phyloP scores from a whole-genome alignment of 148 eudicot species.

The Vaccinium myrtillus region DNA sequence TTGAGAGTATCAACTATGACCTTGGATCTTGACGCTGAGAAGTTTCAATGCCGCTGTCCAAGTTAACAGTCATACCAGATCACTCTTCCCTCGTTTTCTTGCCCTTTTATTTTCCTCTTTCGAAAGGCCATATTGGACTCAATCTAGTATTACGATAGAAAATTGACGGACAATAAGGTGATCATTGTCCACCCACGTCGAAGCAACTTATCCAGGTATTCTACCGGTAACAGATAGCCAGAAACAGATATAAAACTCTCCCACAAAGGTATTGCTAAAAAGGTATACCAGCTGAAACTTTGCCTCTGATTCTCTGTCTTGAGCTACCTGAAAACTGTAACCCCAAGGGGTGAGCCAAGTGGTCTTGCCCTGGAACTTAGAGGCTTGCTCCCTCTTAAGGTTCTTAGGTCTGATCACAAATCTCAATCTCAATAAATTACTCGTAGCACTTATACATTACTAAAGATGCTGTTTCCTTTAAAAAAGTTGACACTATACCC shows the following conservation, averaged over 20 bases:
- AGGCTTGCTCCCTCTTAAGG: no score
- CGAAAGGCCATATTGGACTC: neutral
- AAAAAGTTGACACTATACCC: no score
- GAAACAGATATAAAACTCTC: neutral
- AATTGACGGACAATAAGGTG: neutral
- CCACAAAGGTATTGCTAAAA: neutral
- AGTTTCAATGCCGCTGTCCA: neutral
- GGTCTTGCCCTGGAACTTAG: no score
- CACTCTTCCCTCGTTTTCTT: neutral
- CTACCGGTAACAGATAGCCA: neutral
- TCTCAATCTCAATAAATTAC: no score
- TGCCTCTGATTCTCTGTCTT: constrained; percentile 74
- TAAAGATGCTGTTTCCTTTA: no score
- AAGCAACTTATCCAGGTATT: neutral
- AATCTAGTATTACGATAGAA: neutral
- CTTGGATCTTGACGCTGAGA: neutral
- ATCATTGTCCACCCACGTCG: neutral
- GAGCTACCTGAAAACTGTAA: constrained; percentile 56
- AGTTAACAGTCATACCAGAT: neutral
- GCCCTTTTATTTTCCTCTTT: neutral
- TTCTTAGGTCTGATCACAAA: no score
- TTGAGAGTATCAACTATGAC: neutral
- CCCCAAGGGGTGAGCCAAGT: no score
- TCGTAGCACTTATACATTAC: no score
- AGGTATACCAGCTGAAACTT: constrained; percentile 72